These are phyloP conservation scores for Rosa hybrid DNA, from an alignment of 331 rosid genomes.

Conservation along the genomic window DNA sequence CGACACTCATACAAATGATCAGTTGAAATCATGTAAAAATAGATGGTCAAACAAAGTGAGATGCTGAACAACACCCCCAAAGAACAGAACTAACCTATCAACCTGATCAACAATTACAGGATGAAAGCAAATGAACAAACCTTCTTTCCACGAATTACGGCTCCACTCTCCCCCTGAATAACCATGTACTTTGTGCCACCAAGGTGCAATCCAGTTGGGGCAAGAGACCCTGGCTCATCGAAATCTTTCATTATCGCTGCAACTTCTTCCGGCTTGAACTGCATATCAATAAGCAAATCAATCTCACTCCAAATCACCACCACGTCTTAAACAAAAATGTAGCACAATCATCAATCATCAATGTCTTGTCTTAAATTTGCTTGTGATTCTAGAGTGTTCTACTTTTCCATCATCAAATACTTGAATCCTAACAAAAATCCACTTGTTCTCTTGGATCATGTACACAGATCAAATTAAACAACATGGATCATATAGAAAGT, in stretches of 20 bases:
- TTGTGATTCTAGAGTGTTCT: too few species aligned
- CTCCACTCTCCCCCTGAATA: slow-evolving; percentile 42
- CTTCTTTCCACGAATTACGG: slow-evolving; percentile 23
- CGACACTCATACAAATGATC: not conserved
- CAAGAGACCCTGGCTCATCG: slow-evolving; percentile 30
- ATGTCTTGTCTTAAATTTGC: not conserved
- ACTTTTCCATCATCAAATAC: too few species aligned
- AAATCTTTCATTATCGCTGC: slow-evolving; percentile 27
- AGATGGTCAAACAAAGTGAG: not conserved
- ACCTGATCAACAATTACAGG: not conserved
- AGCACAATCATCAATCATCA: not conserved
- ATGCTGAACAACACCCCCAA: not conserved
- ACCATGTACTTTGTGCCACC: slow-evolving; percentile 18
- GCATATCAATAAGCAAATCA: not conserved
- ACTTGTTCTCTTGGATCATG: not conserved
- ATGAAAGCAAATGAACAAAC: not conserved
- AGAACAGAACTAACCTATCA: not conserved
- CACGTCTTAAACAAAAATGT: not conserved
- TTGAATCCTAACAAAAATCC: too few species aligned
- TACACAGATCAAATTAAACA: too few species aligned
- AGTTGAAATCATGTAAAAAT: not conserved
- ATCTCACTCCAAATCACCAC: not conserved
- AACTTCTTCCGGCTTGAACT: slow-evolving; percentile 26
- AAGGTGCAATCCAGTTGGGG: slow-evolving; percentile 27
- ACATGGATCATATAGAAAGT: not conserved